These are phyloP conservation scores for Fomes fomentarius DNA, from an alignment of 1,284 basidiomycete species.

Conservation along the genomic window DNA sequence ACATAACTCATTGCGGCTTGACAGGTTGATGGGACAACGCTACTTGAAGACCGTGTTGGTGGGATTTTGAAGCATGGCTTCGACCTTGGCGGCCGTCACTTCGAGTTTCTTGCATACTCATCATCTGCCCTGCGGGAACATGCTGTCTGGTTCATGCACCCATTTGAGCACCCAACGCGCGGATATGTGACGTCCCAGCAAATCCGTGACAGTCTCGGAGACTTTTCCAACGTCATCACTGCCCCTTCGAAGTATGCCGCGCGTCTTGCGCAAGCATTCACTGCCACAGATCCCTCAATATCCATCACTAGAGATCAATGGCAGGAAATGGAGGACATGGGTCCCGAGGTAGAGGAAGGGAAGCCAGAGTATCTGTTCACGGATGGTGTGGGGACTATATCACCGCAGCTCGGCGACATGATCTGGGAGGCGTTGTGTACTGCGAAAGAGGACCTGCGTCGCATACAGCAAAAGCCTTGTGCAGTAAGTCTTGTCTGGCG, in stretches of 20 bases:
- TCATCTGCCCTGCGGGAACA: conserved; percentile 71
- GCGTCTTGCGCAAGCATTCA: conserved; percentile 81
- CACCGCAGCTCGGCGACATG: conserved; percentile 52
- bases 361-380: conserved; percentile 64
- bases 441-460: conserved; percentile 39
- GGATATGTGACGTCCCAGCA: conserved; percentile 50
- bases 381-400: conserved; percentile 80
- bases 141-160: conserved; percentile 76
- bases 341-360: too few species aligned
- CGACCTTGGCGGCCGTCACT: conserved; percentile 65
- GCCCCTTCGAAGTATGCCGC: conserved; percentile 81
- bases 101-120: conserved; percentile 79
- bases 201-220: conserved; percentile 65
- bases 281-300: conserved; percentile 75
- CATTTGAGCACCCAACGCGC: conserved; percentile 52
- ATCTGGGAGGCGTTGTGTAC: conserved; percentile 61
- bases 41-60: conserved; percentile 65
- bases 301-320: conserved; percentile 57
- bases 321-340: conserved; percentile 61
- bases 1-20: background rate
- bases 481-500: conserved; percentile 47
- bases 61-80: conserved; percentile 67
- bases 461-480: conserved; percentile 49
- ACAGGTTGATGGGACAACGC: conserved; percentile 56
- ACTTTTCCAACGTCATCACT: conserved; percentile 60